phyloP scores from a whole-genome alignment of 768 basidiomycete genomes.

The Omphalotus guepiniiformis region DNA sequence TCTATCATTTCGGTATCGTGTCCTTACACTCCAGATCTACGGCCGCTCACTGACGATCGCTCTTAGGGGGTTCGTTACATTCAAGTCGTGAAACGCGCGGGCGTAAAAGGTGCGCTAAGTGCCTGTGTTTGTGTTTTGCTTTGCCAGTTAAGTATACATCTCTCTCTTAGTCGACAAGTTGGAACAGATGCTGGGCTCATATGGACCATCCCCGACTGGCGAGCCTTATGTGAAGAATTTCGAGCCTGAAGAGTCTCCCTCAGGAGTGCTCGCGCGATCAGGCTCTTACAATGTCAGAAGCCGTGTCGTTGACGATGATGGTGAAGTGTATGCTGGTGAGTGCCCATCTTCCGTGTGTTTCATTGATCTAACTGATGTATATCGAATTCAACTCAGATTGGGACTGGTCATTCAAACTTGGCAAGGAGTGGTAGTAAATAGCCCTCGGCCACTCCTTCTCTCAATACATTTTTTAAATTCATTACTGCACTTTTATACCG shows the following conservation, averaged over 20 bases:
- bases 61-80: slow-evolving; percentile 76
- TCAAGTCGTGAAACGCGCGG: slow-evolving; percentile 81
- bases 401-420: slow-evolving; percentile 89
- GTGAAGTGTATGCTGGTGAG: slow-evolving; percentile 72
- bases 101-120: slow-evolving; percentile 55
- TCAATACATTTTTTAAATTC: too few species aligned
- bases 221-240: slow-evolving; percentile 74
- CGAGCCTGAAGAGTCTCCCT: slow-evolving; percentile 47
- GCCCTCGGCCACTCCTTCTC: too few species aligned
- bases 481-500: too few species aligned
- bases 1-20: slow-evolving; percentile 74
- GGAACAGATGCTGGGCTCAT: slow-evolving; percentile 94
- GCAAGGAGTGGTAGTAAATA: slow-evolving; percentile 97
- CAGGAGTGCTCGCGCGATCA: slow-evolving; percentile 79
- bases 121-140: too few species aligned
- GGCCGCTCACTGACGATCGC: background rate
- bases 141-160: too few species aligned
- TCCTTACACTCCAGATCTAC: background rate
- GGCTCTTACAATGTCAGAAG: slow-evolving; percentile 77
- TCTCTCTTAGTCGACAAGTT: slow-evolving; percentile 95
- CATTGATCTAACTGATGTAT: background rate
- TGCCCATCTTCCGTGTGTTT: background rate
- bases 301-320: slow-evolving; percentile 87
- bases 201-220: slow-evolving; percentile 66
- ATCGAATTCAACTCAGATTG: too few species aligned